phyloP scores from a whole-genome alignment of 495 filamentous ascomycete genomes.

The Xylaria telfairii region DNA sequence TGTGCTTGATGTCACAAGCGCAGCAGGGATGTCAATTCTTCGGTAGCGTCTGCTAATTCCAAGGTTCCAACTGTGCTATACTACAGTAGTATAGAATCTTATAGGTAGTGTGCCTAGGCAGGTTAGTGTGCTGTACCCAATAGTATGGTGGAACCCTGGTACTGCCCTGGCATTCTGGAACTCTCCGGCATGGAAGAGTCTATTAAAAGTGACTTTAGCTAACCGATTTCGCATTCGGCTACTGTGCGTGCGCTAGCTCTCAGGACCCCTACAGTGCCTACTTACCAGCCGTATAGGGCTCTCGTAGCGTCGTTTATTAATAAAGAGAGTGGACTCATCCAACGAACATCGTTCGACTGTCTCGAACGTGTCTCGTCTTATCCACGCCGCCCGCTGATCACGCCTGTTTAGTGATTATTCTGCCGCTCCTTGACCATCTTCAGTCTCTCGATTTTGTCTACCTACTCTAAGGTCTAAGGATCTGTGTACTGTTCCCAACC shows the following conservation, averaged over 20 bases:
- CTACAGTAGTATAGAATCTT: no score
- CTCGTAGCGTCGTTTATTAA: conserved; percentile 6
- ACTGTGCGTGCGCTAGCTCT: no score
- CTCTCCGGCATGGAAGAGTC: not conserved
- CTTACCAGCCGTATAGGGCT: no score
- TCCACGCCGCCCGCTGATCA: conserved; percentile 22
- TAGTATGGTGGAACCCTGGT: not conserved
- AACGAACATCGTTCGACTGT: conserved; percentile 17
- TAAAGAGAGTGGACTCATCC: conserved; percentile 21
- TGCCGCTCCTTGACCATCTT: conserved; percentile 20
- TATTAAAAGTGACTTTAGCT: conserved; percentile 1
- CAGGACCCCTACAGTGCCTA: not conserved
- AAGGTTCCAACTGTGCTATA: no score
- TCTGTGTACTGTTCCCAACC: not conserved
- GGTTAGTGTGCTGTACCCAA: not conserved
- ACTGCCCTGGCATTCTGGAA: not conserved
- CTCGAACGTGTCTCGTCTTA: conserved; percentile 11
- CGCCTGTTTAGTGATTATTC: conserved; percentile 17
- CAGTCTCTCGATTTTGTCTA: conserved; percentile 5
- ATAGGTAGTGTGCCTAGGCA: not conserved
- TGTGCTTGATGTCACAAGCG: not conserved
- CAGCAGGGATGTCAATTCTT: not conserved
- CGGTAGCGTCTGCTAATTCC: not conserved
- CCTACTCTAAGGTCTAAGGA: not conserved
- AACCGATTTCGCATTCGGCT: not conserved